These are phyloP conservation scores for Malus fusca DNA, from an alignment of 306 rosid genomes.

Conservation along the genomic window DNA sequence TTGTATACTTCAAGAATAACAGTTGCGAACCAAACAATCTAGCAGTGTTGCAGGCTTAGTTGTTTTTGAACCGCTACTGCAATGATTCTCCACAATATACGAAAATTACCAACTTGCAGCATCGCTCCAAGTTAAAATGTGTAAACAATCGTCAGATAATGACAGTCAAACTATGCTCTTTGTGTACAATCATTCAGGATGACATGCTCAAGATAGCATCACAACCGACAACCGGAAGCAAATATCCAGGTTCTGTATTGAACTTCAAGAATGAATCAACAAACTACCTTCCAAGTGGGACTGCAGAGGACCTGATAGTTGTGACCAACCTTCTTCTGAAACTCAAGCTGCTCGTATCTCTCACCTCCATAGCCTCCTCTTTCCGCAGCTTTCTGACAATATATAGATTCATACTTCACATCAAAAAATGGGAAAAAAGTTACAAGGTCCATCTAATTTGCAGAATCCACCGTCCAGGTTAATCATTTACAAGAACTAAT, in stretches of 20 bases:
- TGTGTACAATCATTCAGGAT: not conserved
- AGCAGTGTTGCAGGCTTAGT: not conserved
- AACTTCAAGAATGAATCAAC: not conserved
- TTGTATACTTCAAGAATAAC: too few species aligned
- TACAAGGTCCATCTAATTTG: not conserved
- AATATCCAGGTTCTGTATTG: not conserved
- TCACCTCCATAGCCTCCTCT: conserved; percentile 94
- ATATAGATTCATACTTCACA: not conserved
- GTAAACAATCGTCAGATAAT: not conserved
- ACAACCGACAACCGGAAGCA: conserved; percentile 1
- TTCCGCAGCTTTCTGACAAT: conserved; percentile 73
- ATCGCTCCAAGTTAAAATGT: not conserved
- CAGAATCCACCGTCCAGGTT: not conserved
- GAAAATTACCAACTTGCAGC: not conserved
- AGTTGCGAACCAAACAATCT: not conserved
- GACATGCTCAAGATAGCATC: conserved; percentile 3
- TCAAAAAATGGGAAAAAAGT: not conserved
- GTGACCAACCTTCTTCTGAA: conserved; percentile 64
- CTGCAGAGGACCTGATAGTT: conserved; percentile 51
- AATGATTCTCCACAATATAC: too few species aligned
- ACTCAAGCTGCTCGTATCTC: conserved; percentile 82
- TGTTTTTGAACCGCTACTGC: not conserved
- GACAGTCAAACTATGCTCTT: not conserved
- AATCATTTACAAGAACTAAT: not conserved
- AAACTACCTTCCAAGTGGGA: conserved; percentile 76